These are phyloP conservation scores for Calcarisporium arbuscula DNA, from an alignment of 2,329 filamentous ascomycete species.

Conservation along the genomic window DNA sequence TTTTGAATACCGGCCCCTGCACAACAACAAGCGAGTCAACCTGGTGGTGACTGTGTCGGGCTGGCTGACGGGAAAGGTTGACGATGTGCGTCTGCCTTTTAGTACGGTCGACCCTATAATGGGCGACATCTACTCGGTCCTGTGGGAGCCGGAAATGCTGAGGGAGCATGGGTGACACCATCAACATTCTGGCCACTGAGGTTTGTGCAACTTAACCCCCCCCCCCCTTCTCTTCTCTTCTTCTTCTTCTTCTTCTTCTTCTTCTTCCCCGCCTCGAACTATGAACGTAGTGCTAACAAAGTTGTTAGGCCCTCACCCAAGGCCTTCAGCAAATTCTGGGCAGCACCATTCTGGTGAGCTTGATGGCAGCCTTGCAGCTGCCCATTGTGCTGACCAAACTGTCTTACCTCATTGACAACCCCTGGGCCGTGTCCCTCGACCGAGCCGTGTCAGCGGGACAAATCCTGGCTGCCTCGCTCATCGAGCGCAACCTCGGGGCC, in stretches of 20 bases:
- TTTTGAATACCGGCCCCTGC: conserved; percentile 91
- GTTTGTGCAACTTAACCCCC: no score
- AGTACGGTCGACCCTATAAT: conserved; percentile 96
- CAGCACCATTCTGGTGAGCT: conserved; percentile 75
- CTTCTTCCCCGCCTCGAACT: no score
- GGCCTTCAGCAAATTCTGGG: conserved; percentile 92
- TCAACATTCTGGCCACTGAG: conserved; percentile 96
- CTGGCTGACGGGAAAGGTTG: conserved; percentile 97
- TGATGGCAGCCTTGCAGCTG: conserved; percentile 92
- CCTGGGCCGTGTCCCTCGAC: conserved; percentile 94
- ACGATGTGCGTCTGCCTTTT: conserved; percentile 91
- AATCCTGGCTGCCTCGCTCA: conserved; percentile 88
- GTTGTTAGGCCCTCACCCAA: conserved; percentile 75
- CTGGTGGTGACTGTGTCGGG: conserved; percentile 91
- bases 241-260: no score
- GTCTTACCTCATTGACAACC: conserved; percentile 94
- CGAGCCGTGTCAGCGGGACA: conserved; percentile 82
- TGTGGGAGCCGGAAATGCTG: conserved; percentile 98
- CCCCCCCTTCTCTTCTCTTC: no score
- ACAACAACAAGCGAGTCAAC: conserved; percentile 97
- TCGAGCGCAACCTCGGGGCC: conserved; percentile 85
- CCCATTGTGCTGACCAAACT: conserved; percentile 90
- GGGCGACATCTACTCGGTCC: conserved; percentile 94
- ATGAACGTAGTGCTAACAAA: no score
- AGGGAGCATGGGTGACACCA: conserved; percentile 96